Base-by-base conservation (phyloP, 2,329 filamentous ascomycete species). In the Coleophoma cylindrospora region DNA sequence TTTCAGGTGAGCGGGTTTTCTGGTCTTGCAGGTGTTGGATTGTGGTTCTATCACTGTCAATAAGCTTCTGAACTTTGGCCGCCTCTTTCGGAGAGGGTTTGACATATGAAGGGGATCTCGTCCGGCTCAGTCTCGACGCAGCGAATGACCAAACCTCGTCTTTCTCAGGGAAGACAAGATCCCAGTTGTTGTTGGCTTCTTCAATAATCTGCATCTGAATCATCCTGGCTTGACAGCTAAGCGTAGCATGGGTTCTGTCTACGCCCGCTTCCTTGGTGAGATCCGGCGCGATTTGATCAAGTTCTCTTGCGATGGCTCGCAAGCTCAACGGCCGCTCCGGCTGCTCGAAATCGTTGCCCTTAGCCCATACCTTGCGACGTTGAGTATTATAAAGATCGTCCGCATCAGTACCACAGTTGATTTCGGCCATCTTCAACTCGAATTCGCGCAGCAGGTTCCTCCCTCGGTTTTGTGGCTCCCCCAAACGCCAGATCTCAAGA, bases 71-170 rank as follows among this genome's bases (percentile, higher is more conserved):
- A 17, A 21, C 17, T 41, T 12, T 1, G n/a, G 32, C 32, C 21
- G n/a, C 32, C 41, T 44, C 22, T 12, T 15, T 21, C 12, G 17
- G 17, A 13, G 11, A 21, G 8, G 38, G 38, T 12, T 21, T 17
- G 7, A 21, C 38, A 19, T 17, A 41, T 17, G 38, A 19, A 12
- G 38, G 38, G 13, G 17, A 17, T 12, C 4, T 9, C 14, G 38
- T 41, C 11, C 15, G 33, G n/a, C 15, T 38, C 27, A 27, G 9
- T 27, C 27, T 7, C 9, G 27, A 27, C 9, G 27, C 27, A 8
- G 59, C 59, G 46, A 64, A 64, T 19, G 57, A 55, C 62, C 62
- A 64, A 3, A 63, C 54, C 6, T 54, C 50, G 32, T 64, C 61
- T 8, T 57, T 52, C 15, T 57, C 56, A 3, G 60, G 58, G 34